Evolutionary conservation across 768 basidiomycete genomes (phyloP).

Genomic region (Lentinula aciculospora): DNA sequence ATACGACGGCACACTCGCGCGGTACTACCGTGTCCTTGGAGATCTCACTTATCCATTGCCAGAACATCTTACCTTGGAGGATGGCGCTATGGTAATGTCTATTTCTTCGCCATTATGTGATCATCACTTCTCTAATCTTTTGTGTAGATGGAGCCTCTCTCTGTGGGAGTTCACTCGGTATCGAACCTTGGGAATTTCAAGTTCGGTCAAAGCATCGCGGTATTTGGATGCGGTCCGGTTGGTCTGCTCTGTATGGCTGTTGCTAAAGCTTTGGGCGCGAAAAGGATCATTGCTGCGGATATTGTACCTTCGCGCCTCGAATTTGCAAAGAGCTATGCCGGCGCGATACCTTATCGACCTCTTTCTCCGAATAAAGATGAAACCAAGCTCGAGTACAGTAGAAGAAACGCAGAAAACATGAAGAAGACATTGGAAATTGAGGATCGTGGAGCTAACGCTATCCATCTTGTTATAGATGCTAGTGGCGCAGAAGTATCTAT

Average conservation of each 20-base stretch:
- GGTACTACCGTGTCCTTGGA: slow-evolving; percentile 83
- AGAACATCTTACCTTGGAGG: slow-evolving; percentile 80
- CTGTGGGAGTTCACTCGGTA: slow-evolving; percentile 89
- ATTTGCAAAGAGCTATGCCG: slow-evolving; percentile 83
- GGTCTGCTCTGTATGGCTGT: slow-evolving; percentile 92
- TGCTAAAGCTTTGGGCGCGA: slow-evolving; percentile 89
- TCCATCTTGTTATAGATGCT: slow-evolving; percentile 89
- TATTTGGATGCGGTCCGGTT: slow-evolving; percentile 86
- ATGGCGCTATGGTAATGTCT: slow-evolving; percentile 80
- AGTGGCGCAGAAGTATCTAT: slow-evolving; percentile 92
- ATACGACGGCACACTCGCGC: slow-evolving; percentile 81
- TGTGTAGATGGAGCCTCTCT: slow-evolving; percentile 84
- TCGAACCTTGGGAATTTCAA: slow-evolving; percentile 68
- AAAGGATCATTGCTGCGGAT: slow-evolving; percentile 80
- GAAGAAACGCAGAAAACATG: slow-evolving; percentile 65
- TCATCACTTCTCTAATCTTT: neutral
- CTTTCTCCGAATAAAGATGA: slow-evolving; percentile 58
- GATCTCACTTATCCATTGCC: slow-evolving; percentile 84
- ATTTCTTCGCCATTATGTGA: neutral
- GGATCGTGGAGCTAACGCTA: slow-evolving; percentile 61
- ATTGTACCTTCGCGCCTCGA: slow-evolving; percentile 70
- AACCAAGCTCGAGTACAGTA: slow-evolving; percentile 62
- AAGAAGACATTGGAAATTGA: slow-evolving; percentile 58
- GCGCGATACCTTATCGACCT: slow-evolving; percentile 71
- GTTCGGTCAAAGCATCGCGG: slow-evolving; percentile 67